phyloP scores from a whole-genome alignment of 768 basidiomycete genomes.

The Lentinula sp. region DNA sequence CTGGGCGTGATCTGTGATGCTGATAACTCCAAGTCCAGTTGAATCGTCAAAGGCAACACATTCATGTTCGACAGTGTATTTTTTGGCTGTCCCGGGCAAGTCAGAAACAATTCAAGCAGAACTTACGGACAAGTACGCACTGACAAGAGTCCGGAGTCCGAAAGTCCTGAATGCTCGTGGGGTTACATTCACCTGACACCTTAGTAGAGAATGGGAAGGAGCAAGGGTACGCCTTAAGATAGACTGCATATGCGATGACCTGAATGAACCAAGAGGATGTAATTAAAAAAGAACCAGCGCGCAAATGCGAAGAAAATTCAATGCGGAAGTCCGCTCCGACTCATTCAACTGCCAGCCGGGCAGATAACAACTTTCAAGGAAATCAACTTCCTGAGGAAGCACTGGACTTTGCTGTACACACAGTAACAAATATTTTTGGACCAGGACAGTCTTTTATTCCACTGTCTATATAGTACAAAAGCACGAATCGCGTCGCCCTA shows the following conservation, averaged over 20 bases:
- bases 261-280: not conserved
- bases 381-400: too few relatives aligned
- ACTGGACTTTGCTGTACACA: not conserved
- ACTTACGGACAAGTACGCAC: constrained; percentile 34
- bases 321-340: not conserved
- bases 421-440: not conserved
- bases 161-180: constrained; percentile 12
- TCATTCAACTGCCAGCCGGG: not conserved
- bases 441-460: not conserved
- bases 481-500: not conserved
- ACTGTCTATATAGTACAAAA: not conserved
- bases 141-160: constrained; percentile 47
- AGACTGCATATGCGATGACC: constrained; percentile 29
- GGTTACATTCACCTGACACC: not conserved
- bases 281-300: not conserved
- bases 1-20: constrained; percentile 92
- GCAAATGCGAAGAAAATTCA: not conserved
- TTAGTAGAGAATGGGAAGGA: constrained; percentile 10
- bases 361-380: too few relatives aligned
- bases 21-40: constrained; percentile 72
- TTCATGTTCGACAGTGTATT: constrained; percentile 88
- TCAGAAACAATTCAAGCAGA: not conserved
- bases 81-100: constrained; percentile 44
- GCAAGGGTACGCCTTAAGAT: constrained; percentile 18
- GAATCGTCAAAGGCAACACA: constrained; percentile 71